These are phyloP conservation scores for Lactarius pseudohatsudake DNA, from an alignment of 768 basidiomycete species.

Conservation along the genomic window DNA sequence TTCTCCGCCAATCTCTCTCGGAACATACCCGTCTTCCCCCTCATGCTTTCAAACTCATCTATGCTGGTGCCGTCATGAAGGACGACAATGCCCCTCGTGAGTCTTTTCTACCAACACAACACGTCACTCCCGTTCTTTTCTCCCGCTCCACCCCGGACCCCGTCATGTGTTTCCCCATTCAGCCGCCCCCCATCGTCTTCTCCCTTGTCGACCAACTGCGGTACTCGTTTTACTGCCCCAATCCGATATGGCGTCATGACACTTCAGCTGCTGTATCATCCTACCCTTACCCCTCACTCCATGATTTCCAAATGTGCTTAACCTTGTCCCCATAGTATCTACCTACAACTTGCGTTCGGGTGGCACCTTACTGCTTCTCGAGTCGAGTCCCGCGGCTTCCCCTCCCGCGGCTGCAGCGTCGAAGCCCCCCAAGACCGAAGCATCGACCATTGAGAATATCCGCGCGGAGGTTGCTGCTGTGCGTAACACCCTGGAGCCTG, in stretches of 20 bases:
- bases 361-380: conserved; percentile 67
- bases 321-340: conserved; percentile 50
- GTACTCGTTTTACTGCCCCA: background rate
- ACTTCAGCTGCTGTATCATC: background rate
- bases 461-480: conserved; percentile 53
- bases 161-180: conserved; percentile 18
- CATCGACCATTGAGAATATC: conserved; percentile 53
- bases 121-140: conserved; percentile 8
- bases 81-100: conserved; percentile 69
- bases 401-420: conserved; percentile 33
- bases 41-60: conserved; percentile 80
- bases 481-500: conserved; percentile 52
- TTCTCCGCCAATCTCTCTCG: conserved; percentile 61
- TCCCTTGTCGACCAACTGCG: conserved; percentile 7
- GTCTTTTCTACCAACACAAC: conserved; percentile 32
- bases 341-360: conserved; percentile 70
- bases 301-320: conserved; percentile 28
- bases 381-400: conserved; percentile 32
- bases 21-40: conserved; percentile 71
- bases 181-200: conserved; percentile 2
- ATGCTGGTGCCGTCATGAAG: conserved; percentile 88
- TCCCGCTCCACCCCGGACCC: conserved; percentile 26
- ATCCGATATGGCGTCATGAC: conserved; percentile 25
- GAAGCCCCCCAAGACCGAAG: conserved; percentile 45
- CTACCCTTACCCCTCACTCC: conserved; percentile 17